Evolutionary conservation across 2,329 filamentous ascomycete species (phyloP).

Genomic region (Penicillium fuscoglaucum): DNA sequence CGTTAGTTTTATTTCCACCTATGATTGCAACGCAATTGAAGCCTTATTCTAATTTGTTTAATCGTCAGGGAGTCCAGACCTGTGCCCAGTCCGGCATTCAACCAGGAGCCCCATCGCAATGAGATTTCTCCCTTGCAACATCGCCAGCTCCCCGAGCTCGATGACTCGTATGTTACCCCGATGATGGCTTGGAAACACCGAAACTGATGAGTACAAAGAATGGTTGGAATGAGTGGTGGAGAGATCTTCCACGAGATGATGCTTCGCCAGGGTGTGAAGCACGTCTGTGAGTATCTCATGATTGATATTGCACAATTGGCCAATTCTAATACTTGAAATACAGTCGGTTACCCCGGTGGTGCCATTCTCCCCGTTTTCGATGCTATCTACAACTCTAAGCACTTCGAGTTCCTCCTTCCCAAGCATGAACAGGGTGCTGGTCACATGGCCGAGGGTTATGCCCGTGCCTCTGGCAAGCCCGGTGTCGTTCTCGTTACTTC

Average conservation of each 20-base stretch:
- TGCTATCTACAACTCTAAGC: conserved; percentile 95
- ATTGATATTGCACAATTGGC: neutral
- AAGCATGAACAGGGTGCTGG: conserved; percentile 97
- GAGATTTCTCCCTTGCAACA: conserved; percentile 67
- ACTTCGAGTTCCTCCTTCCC: conserved; percentile 94
- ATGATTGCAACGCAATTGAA: conserved; percentile 15
- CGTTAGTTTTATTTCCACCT: conserved; percentile 49
- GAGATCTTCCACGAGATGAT: conserved; percentile 99
- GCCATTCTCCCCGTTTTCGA: conserved; percentile 98
- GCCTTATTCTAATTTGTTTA: conserved; percentile 9
- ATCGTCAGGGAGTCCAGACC: conserved; percentile 55
- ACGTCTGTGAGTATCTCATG: conserved; percentile 73
- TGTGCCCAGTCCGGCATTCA: conserved; percentile 62
- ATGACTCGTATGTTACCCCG: conserved; percentile 68
- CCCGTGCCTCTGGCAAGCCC: conserved; percentile 86
- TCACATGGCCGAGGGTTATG: conserved; percentile 98
- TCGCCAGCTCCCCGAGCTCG: conserved; percentile 63
- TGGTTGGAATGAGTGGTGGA: conserved; percentile 92
- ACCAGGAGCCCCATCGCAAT: conserved; percentile 58
- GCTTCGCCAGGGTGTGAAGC: conserved; percentile 86
- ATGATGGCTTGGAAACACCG: neutral
- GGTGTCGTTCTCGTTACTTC: conserved; percentile 97
- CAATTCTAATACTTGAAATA: conserved; percentile 10
- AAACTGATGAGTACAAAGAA: conserved; percentile 51
- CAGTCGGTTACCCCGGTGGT: conserved; percentile 87